These are phyloP conservation scores for Fusarium sororula DNA, from an alignment of 2,329 filamentous ascomycete species.

Conservation along the genomic window DNA sequence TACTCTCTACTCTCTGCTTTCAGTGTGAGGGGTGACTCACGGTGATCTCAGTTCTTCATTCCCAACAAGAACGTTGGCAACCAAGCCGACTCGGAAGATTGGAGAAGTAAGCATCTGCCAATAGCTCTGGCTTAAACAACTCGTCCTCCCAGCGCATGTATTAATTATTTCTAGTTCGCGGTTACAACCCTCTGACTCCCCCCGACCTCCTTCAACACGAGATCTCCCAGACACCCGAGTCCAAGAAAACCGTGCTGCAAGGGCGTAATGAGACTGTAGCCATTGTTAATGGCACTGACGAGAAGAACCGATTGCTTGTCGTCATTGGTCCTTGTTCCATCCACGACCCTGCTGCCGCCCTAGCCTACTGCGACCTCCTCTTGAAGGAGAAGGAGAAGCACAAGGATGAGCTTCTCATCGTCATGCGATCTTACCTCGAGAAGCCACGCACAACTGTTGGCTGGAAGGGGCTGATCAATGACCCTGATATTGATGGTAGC, in stretches of 20 bases:
- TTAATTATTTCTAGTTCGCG: slow-evolving; percentile 68
- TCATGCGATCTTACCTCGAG: slow-evolving; percentile 98
- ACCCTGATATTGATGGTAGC: slow-evolving; percentile 97
- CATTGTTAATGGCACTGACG: slow-evolving; percentile 73
- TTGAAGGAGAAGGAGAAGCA: slow-evolving; percentile 86
- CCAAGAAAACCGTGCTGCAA: slow-evolving; percentile 68
- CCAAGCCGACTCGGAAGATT: slow-evolving; percentile 78
- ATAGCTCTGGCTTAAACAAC: slow-evolving; percentile 24
- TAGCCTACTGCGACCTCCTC: slow-evolving; percentile 91
- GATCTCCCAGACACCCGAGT: slow-evolving; percentile 70
- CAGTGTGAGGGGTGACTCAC: slow-evolving; percentile 43
- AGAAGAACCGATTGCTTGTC: slow-evolving; percentile 70
- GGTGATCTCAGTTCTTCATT: slow-evolving; percentile 68
- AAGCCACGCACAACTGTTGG: slow-evolving; percentile 98
- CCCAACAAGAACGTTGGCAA: slow-evolving; percentile 83
- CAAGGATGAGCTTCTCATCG: slow-evolving; percentile 87
- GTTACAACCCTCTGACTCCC: slow-evolving; percentile 92
- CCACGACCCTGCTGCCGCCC: slow-evolving; percentile 89
- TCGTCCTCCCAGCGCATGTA: background rate
- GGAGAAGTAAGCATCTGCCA: slow-evolving; percentile 70
- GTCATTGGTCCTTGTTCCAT: slow-evolving; percentile 97
- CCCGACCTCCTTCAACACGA: slow-evolving; percentile 96
- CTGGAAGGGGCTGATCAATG: slow-evolving; percentile 99
- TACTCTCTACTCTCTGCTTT: slow-evolving; percentile 4
- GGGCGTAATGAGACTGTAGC: slow-evolving; percentile 72